Percentiles rank a stretch among this genome's conserved stretches.
These are phyloP conservation scores for Scenedesmus sp. DNA, from an alignment of 163 green algal species.

Conservation along the genomic window DNA sequence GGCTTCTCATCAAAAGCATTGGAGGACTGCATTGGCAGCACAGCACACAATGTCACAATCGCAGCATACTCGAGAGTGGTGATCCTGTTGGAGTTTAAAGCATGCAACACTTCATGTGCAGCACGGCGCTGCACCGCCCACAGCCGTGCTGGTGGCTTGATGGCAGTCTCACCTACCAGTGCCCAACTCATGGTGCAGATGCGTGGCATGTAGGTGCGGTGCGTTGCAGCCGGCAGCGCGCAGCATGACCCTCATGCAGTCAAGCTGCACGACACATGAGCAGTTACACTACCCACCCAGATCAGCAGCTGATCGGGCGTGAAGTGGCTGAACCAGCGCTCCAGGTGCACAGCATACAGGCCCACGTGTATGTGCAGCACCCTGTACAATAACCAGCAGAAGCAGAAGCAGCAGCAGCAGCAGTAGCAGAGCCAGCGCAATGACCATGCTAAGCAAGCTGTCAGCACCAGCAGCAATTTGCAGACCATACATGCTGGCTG, in stretches of 20 bases:
- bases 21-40: not conserved
- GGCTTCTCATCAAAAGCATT: slow-evolving; percentile 23
- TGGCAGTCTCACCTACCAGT: too few species aligned
- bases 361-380: slow-evolving; percentile 21
- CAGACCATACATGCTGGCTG: not conserved
- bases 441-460: not conserved
- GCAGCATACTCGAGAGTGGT: not conserved
- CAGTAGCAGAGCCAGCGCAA: not conserved
- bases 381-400: not conserved
- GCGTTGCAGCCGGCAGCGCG: not conserved
- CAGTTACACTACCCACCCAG: not conserved
- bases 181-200: too few species aligned
- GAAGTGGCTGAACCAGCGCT: slow-evolving; percentile 26
- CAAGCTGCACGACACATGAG: not conserved
- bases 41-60: not conserved
- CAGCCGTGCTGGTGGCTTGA: too few species aligned
- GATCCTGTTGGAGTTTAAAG: too few species aligned
- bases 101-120: too few species aligned
- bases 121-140: too few species aligned
- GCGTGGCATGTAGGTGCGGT: too few species aligned
- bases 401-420: not conserved
- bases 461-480: not conserved
- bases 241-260: not conserved
- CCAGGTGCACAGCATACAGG: slow-evolving; percentile 25
- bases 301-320: slow-evolving; percentile 32